These are phyloP conservation scores for Kalanchoe fedtschenkoi DNA, from an alignment of 164 flowering plant genomes.

Conservation along the genomic window DNA sequence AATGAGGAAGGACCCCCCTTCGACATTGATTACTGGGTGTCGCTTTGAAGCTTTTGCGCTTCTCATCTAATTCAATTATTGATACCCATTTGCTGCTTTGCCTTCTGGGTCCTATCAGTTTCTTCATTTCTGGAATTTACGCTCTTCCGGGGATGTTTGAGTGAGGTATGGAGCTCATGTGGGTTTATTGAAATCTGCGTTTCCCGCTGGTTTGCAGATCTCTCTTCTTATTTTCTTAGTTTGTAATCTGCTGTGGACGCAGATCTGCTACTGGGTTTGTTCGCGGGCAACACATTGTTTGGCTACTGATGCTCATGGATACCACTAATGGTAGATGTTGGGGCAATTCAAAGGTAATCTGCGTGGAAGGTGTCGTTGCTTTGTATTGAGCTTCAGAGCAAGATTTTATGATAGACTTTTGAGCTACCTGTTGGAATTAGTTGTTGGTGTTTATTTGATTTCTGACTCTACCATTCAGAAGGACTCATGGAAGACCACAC, in stretches of 20 bases:
- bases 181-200: slow-evolving; percentile 14
- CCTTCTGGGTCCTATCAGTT: slow-evolving; percentile 4
- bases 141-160: slow-evolving; percentile 12
- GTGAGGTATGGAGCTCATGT: slow-evolving; percentile 25
- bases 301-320: slow-evolving; percentile 19
- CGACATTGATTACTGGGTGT: slow-evolving; percentile 10
- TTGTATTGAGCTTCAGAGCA: background rate
- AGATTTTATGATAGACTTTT: too few relatives aligned
- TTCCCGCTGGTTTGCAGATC: slow-evolving; percentile 18
- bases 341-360: slow-evolving; percentile 31
- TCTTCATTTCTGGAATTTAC: slow-evolving; percentile 10
- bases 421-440: background rate
- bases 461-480: too few relatives aligned
- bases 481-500: slow-evolving; percentile 49
- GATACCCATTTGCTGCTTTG: background rate
- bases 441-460: too few relatives aligned
- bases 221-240: slow-evolving; percentile 9
- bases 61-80: background rate
- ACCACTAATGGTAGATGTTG: slow-evolving; percentile 21
- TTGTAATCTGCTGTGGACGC: slow-evolving; percentile 4
- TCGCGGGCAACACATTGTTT: background rate
- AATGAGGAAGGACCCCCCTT: slow-evolving; percentile 9
- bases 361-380: background rate
- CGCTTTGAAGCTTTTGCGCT: background rate
- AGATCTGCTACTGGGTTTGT: slow-evolving; percentile 15